Conservation (phyloP, 2,329 filamentous ascomycete species). For the Aspergillus udagawae region DNA sequence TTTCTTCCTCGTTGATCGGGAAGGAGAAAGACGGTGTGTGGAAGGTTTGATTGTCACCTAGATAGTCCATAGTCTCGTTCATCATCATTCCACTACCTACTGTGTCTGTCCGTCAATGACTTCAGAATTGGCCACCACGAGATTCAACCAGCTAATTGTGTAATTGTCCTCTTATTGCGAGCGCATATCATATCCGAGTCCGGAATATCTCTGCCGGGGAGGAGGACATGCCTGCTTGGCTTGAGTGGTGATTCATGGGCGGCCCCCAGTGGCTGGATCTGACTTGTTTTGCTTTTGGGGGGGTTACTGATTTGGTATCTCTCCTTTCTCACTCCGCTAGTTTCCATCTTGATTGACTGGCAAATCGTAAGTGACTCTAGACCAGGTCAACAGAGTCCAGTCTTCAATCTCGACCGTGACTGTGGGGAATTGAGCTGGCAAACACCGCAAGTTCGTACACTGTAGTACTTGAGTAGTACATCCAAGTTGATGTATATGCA, state of each 20-base stretch:
- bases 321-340: too few species aligned
- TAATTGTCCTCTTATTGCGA: too few species aligned
- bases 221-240: too few species aligned
- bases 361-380: not conserved
- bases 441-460: not conserved
- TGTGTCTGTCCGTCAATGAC: not conserved
- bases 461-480: not conserved
- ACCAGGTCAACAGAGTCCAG: not conserved
- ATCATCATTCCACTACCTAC: not conserved
- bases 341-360: not conserved
- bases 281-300: not conserved
- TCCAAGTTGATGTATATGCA: not conserved
- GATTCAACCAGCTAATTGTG: not conserved
- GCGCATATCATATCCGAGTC: not conserved
- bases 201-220: too few species aligned
- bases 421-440: constrained; percentile 10
- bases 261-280: not conserved
- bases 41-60: not conserved
- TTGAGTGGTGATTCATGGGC: not conserved
- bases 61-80: not conserved
- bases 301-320: too few species aligned
- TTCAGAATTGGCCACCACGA: not conserved
- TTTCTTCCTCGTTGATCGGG: not conserved
- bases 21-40: not conserved
- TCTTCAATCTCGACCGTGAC: not conserved